A percentile compares a stretch with the other conserved stretches of the same genome.
These are phyloP conservation scores for Lipomyces yamanashiensis DNA, from an alignment of 805 yeast species.

Conservation along the genomic window DNA sequence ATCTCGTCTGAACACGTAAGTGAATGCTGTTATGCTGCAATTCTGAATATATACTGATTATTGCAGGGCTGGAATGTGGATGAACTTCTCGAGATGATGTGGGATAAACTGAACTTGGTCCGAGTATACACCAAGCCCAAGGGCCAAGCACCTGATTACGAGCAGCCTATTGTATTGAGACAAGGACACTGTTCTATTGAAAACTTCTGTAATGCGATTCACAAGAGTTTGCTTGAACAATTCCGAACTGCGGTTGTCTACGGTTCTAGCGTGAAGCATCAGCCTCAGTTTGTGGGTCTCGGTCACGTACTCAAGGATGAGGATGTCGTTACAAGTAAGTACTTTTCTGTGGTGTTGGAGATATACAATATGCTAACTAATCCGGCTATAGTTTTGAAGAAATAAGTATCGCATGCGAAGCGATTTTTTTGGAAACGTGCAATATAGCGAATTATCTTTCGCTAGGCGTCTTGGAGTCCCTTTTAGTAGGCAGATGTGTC, in stretches of 20 bases:
- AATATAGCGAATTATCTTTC: neutral
- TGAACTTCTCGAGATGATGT: slow-evolving; percentile 91
- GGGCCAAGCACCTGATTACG: slow-evolving; percentile 90
- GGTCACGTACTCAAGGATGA: slow-evolving; percentile 86
- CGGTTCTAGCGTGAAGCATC: slow-evolving; percentile 94
- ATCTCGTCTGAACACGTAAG: slow-evolving; percentile 78
- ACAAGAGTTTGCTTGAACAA: slow-evolving; percentile 90
- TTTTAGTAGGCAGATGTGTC: neutral
- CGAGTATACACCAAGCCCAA: slow-evolving; percentile 98
- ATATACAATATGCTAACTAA: neutral
- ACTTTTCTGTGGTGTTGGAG: neutral
- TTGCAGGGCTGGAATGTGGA: slow-evolving; percentile 87
- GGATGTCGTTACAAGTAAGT: slow-evolving; percentile 79
- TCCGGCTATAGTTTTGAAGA: slow-evolving; percentile 15
- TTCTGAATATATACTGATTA: neutral
- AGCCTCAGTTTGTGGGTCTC: slow-evolving; percentile 94
- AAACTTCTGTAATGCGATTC: slow-evolving; percentile 95
- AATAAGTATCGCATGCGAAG: slow-evolving; percentile 5
- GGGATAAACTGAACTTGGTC: slow-evolving; percentile 88
- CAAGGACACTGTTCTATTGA: slow-evolving; percentile 82
- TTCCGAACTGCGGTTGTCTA: slow-evolving; percentile 91
- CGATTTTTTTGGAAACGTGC: neutral
- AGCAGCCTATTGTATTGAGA: slow-evolving; percentile 91
- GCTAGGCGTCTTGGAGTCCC: neutral
- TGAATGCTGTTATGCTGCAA: neutral